These are phyloP conservation scores for Xylariales sp. DNA, from an alignment of 2,329 filamentous ascomycete species.

Conservation along the genomic window DNA sequence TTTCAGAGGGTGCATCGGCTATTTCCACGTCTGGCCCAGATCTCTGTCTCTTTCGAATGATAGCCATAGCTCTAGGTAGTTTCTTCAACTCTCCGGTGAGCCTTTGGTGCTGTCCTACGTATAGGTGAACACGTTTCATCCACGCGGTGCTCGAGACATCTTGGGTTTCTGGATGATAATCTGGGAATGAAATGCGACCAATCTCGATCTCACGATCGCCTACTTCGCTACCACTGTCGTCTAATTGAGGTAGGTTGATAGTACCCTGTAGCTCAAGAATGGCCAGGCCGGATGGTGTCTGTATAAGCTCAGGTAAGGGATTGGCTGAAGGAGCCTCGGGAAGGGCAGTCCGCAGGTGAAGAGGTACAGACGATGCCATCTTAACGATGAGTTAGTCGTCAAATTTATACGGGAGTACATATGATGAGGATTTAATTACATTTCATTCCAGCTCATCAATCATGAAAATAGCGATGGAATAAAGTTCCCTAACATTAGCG, in stretches of 20 bases:
- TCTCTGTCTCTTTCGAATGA: conserved; percentile 71
- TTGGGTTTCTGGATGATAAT: conserved; percentile 68
- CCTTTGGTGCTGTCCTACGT: conserved; percentile 88
- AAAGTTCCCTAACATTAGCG: neutral
- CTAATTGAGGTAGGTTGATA: conserved; percentile 75
- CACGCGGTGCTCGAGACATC: conserved; percentile 71
- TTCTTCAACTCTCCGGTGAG: conserved; percentile 92
- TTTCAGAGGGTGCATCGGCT: conserved; percentile 50
- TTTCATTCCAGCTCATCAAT: neutral
- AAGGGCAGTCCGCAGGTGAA: conserved; percentile 54
- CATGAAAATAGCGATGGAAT: neutral
- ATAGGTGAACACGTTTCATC: conserved; percentile 92
- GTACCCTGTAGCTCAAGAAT: conserved; percentile 93
- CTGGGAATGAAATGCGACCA: conserved; percentile 81
- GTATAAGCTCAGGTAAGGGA: conserved; percentile 83
- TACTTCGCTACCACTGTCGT: conserved; percentile 49
- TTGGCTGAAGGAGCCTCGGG: conserved; percentile 47
- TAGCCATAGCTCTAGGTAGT: conserved; percentile 78
- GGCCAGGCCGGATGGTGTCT: conserved; percentile 89
- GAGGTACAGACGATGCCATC: conserved; percentile 53
- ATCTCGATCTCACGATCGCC: conserved; percentile 62
- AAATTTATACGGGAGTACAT: too few relatives aligned
- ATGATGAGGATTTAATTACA: neutral
- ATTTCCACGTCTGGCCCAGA: conserved; percentile 59
- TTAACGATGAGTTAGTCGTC: neutral